phyloP scores from a whole-genome alignment of 73 alveolate species.

The Tetrahymena borealis region DNA sequence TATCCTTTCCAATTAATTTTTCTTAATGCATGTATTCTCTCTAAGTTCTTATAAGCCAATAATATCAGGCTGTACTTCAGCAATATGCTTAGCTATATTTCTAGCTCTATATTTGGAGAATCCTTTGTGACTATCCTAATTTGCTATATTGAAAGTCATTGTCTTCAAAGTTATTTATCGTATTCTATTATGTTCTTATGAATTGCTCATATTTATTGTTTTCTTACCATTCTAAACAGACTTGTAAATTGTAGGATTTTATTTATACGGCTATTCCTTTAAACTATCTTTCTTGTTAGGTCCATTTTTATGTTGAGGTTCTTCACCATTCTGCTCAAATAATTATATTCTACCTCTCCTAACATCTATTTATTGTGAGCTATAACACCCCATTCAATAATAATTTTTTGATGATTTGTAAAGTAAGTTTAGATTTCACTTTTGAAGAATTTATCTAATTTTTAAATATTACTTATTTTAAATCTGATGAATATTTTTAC shows the following conservation, averaged over 20 bases:
- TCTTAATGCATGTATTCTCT: neutral
- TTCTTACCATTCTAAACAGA: neutral
- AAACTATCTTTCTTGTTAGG: neutral
- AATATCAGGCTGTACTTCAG: neutral
- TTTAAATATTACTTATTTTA: too few species aligned
- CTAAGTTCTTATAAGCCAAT: neutral
- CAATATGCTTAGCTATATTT: neutral
- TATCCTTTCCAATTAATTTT: neutral
- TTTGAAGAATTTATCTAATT: too few species aligned
- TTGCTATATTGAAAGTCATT: neutral
- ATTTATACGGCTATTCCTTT: neutral
- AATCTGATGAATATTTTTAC: neutral
- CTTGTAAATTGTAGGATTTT: neutral
- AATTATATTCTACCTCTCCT: neutral
- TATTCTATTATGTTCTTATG: neutral
- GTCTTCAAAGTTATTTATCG: neutral
- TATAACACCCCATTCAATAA: neutral
- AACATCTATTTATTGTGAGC: neutral
- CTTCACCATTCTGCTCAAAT: neutral
- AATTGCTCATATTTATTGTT: neutral
- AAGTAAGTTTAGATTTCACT: too few species aligned
- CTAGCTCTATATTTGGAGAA: neutral
- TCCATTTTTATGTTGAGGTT: neutral
- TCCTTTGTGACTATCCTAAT: neutral
- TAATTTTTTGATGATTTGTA: too few species aligned